phyloP scores from a whole-genome alignment of 331 rosid species.

The Malus hybrid region DNA sequence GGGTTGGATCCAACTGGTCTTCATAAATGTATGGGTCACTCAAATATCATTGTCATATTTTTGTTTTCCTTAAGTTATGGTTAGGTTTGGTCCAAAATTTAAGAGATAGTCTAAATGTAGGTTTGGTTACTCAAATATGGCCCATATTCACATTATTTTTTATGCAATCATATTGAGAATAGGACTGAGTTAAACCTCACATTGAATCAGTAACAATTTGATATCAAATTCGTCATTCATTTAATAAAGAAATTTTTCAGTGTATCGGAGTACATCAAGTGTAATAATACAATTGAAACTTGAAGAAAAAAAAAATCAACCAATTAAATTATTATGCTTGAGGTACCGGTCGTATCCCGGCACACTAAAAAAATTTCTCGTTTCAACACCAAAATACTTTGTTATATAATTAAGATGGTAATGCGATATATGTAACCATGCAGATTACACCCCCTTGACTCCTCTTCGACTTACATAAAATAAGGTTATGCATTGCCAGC shows the following conservation, averaged over 20 bases:
- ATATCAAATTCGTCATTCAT: too few relatives aligned
- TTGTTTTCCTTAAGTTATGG: not conserved
- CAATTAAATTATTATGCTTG: too few relatives aligned
- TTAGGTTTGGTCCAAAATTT: not conserved
- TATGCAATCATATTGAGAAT: too few relatives aligned
- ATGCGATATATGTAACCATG: not conserved
- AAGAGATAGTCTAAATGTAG: too few relatives aligned
- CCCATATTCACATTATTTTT: too few relatives aligned
- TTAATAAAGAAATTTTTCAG: too few relatives aligned
- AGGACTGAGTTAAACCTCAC: too few relatives aligned
- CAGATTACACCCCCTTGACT: not conserved
- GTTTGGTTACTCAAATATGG: too few relatives aligned
- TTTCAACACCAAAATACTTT: not conserved
- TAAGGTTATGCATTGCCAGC: not conserved
- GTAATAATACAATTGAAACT: too few relatives aligned
- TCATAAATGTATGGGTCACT: slow-evolving; percentile 13
- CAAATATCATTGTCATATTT: not conserved
- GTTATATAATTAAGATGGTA: not conserved
- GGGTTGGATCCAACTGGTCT: slow-evolving; percentile 37
- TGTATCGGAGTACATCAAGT: rapidly evolving
- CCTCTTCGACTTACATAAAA: not conserved
- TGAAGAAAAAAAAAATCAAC: too few relatives aligned
- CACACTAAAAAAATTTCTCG: too few relatives aligned
- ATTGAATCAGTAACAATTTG: too few relatives aligned
- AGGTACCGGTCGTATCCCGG: rapidly evolving